These are phyloP conservation scores for Zymoseptoria crescenta DNA, from an alignment of 2,329 filamentous ascomycete species.

Conservation along the genomic window DNA sequence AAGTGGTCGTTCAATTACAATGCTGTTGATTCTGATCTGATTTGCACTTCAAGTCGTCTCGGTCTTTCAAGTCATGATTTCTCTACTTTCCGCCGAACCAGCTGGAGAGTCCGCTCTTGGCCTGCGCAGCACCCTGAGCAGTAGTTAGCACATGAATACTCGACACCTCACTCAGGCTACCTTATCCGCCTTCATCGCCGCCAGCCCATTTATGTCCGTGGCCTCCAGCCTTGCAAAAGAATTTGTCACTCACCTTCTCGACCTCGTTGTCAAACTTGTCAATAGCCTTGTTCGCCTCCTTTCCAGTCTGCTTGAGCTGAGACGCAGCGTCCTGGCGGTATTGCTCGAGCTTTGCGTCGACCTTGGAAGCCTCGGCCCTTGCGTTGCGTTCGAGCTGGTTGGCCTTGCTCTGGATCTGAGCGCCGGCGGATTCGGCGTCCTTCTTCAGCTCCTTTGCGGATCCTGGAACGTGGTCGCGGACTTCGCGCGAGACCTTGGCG, in stretches of 20 bases:
- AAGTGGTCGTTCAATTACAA: not conserved
- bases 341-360: constrained; percentile 21
- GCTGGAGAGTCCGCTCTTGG: constrained; percentile 72
- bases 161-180: constrained; percentile 1
- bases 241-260: constrained; percentile 31
- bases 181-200: constrained; percentile 3
- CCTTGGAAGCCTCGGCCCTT: constrained; percentile 39
- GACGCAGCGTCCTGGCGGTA: constrained; percentile 43
- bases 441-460: constrained; percentile 56
- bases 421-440: constrained; percentile 34
- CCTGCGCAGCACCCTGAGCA: constrained; percentile 60
- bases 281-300: constrained; percentile 47
- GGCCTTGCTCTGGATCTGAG: constrained; percentile 51
- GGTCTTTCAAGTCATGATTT: not conserved
- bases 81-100: constrained; percentile 64
- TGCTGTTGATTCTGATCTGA: not conserved
- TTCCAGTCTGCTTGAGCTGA: constrained; percentile 53
- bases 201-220: constrained; percentile 12
- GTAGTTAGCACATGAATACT: constrained; percentile 8
- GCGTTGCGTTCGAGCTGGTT: constrained; percentile 58
- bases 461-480: constrained; percentile 60
- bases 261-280: constrained; percentile 79
- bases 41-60: not conserved
- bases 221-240: constrained; percentile 14
- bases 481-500: constrained; percentile 56